Conservation (phyloP, 495 filamentous ascomycete genomes). For the Paragyromitra xinjiangensis region DNA sequence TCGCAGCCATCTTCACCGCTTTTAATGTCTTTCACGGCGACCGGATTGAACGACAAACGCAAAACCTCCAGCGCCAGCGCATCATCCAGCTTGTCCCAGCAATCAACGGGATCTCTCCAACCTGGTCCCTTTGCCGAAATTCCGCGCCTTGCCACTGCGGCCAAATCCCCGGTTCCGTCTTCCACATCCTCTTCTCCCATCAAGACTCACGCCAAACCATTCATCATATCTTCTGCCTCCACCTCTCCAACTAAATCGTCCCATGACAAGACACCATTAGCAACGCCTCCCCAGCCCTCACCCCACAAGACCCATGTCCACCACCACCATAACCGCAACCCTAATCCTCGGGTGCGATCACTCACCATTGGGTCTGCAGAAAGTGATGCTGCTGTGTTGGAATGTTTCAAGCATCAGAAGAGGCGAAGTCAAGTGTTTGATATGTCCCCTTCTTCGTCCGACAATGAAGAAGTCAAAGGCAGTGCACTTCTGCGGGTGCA, state of each 20-base stretch:
- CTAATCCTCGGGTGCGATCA: slow-evolving; percentile 74
- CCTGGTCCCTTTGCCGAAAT: slow-evolving; percentile 78
- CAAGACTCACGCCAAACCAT: slow-evolving; percentile 65
- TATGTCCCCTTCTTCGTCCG: slow-evolving; percentile 95
- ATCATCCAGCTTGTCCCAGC: slow-evolving; percentile 82
- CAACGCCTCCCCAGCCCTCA: slow-evolving; percentile 58
- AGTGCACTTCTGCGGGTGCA: slow-evolving; percentile 94
- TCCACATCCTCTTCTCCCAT: slow-evolving; percentile 78
- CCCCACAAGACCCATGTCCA: slow-evolving; percentile 63
- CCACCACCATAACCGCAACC: slow-evolving; percentile 58
- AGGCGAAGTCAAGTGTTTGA: slow-evolving; percentile 94
- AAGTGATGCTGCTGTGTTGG: slow-evolving; percentile 72
- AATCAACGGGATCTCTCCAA: slow-evolving; percentile 71
- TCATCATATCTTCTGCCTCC: slow-evolving; percentile 50
- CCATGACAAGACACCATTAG: slow-evolving; percentile 46
- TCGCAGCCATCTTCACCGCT: slow-evolving; percentile 96
- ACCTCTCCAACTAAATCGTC: slow-evolving; percentile 55
- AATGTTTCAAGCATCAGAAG: slow-evolving; percentile 79
- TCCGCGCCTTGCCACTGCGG: slow-evolving; percentile 66
- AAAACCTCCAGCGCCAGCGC: slow-evolving; percentile 70
- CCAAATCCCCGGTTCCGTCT: slow-evolving; percentile 59
- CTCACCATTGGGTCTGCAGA: slow-evolving; percentile 96
- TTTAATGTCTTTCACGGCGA: slow-evolving; percentile 84
- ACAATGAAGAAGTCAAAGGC: slow-evolving; percentile 91
- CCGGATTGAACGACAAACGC: slow-evolving; percentile 64